Evolutionary conservation across 1,139 yeast species (phyloP).

Genomic region (Yamadazyma sp.): DNA sequence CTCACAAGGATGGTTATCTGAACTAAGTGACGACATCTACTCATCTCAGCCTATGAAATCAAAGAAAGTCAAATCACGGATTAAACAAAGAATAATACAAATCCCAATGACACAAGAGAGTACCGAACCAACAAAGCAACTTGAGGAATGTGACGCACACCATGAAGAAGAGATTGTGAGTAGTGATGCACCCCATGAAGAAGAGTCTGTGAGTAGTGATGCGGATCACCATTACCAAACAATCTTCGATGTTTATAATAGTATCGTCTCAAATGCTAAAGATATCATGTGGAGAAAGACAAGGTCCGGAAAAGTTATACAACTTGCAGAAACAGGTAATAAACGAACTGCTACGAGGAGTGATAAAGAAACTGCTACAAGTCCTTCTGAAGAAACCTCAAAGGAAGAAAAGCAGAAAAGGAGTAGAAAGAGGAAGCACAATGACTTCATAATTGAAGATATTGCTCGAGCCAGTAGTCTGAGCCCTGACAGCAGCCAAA

Average conservation of each 20-base stretch:
- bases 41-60: not conserved
- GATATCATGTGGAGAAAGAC: not conserved
- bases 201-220: too few species aligned
- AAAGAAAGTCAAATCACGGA: not conserved
- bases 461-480: not conserved
- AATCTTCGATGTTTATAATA: not conserved
- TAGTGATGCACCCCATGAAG: not conserved
- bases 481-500: not conserved
- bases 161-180: not conserved
- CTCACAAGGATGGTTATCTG: not conserved
- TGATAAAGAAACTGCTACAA: not conserved
- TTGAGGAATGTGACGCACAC: not conserved
- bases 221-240: not conserved
- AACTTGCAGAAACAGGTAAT: not conserved
- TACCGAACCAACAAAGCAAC: not conserved
- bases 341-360: too few species aligned
- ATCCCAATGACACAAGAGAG: slow-evolving; percentile 3
- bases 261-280: not conserved
- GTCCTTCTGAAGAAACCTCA: not conserved
- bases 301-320: slow-evolving; percentile 1
- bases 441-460: not conserved
- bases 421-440: not conserved
- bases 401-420: not conserved
- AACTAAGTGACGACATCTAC: not conserved
- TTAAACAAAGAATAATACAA: not conserved